Evolutionary conservation across 2,329 filamentous ascomycete genomes (phyloP), one percentile per base, ranked within the genome.

Genomic region (Diaporthe sp.): DNA sequence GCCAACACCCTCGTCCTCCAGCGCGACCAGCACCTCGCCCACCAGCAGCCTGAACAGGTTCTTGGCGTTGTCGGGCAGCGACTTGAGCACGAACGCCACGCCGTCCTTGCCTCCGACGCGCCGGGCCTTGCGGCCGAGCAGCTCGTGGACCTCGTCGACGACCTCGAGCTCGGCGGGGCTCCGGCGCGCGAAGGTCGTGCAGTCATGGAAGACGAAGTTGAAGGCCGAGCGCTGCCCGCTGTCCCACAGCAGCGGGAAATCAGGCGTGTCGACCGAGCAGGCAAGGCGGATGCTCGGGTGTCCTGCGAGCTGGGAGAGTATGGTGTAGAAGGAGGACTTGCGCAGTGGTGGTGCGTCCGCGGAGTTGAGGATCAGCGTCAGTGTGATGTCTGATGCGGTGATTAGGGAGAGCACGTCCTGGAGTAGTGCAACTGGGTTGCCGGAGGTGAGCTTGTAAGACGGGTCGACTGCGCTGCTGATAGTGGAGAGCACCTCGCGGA

Each of bases 151-250:
- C 77, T 95, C 94, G 82, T 98, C 95, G 4, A 98, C 95, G 2
- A 94, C 92, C 80, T 98, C 95, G 10, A 95, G 86, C 82, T 98
- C 95, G 4, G 90, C 88, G 15, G 89, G 87, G 20, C 73, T 71
- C 79, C 94, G 95, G 0, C 94, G 89, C 0, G 90, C 88, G 81
- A 98, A 98, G 0, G 97, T 98, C 1, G 97, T 98, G 80, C 94
- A 94, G 85, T 99, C 96, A 85, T 99, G 97, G 84, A 97, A 98
- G 39, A 95, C 87, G 79, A 98, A 96, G 82, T 94, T 94, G 84
- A 96, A 95, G 39, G 94, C 91, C 22, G 95, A 93, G 63, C 94
- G 93, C n/a, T 96, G 88, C 73, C 92, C 93, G 72, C 94, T 93
- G 84, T 98, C 95, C 96, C 96, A 99, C 70, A 98, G 89, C 1